Conservation (phyloP, 2,329 filamentous ascomycete species). For the Pseudogymnoascus sp. region DNA sequence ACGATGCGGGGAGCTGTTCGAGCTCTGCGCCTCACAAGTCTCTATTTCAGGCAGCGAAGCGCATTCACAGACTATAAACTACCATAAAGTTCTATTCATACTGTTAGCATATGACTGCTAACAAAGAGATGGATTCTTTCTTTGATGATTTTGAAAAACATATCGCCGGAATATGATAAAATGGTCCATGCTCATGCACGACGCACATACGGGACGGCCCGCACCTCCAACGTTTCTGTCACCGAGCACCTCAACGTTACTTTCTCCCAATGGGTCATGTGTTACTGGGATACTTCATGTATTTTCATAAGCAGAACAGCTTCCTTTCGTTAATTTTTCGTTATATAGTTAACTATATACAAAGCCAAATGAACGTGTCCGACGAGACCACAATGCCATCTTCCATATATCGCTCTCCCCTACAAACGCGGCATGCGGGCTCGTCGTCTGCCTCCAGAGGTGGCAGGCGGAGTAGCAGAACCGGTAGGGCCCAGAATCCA, state of each 20-base stretch:
- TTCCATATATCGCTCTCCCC: not conserved
- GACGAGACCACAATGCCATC: not conserved
- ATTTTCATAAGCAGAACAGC: not conserved
- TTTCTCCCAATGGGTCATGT: not conserved
- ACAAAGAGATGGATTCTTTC: not conserved
- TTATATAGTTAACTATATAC: not conserved
- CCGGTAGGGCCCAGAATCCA: constrained; percentile 41
- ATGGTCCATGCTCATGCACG: not conserved
- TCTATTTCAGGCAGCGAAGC: not conserved
- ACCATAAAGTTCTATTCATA: not conserved
- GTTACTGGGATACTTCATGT: not conserved
- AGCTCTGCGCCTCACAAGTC: not conserved
- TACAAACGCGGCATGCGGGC: not conserved
- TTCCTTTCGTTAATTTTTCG: not conserved
- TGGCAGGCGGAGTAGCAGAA: constrained; percentile 6
- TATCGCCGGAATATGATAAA: not conserved
- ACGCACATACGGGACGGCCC: not conserved
- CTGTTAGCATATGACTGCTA: not conserved
- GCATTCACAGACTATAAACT: not conserved
- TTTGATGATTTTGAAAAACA: not conserved
- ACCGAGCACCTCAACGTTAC: not conserved
- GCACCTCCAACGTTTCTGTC: not conserved
- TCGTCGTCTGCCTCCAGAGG: not conserved
- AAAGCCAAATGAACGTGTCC: not conserved
- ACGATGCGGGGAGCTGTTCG: not conserved